Evolutionary conservation across 352 stramenopile genomes (phyloP).

Genomic region (Pythium phragmitis): DNA sequence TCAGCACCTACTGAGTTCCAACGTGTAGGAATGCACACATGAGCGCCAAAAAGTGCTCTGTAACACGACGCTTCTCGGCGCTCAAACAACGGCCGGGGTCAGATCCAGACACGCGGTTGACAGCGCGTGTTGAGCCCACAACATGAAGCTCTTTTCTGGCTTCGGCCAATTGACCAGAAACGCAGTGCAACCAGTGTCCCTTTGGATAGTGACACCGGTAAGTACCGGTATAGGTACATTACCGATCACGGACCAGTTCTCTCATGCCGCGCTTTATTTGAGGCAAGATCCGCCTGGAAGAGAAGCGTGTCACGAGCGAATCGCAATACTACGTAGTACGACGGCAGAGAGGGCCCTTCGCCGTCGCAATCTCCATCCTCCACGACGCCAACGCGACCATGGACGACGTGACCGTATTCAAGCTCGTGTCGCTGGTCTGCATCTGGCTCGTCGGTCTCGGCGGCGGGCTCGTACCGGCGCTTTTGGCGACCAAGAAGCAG

Average conservation of each 20-base stretch:
- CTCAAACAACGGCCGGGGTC: no score
- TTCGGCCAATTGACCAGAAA: no score
- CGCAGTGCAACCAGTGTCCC: not conserved
- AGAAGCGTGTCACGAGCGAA: slow-evolving; percentile 5
- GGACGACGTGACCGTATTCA: slow-evolving; percentile 67
- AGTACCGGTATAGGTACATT: not conserved
- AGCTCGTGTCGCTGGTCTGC: slow-evolving; percentile 69
- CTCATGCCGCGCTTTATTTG: not conserved
- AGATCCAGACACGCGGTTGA: no score
- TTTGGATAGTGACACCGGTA: no score
- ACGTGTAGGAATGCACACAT: no score
- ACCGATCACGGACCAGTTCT: not conserved
- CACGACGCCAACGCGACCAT: slow-evolving; percentile 25
- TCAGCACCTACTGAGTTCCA: no score
- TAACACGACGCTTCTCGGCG: no score
- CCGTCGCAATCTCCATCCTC: not conserved
- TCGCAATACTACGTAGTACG: no score
- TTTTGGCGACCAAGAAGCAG: slow-evolving; percentile 39
- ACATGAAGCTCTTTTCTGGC: no score
- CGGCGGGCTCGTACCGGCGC: slow-evolving; percentile 52
- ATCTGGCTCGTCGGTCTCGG: slow-evolving; percentile 72
- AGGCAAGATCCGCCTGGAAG: not conserved
- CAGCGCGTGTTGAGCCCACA: no score
- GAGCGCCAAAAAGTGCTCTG: no score
- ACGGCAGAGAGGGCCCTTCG: not conserved